Conservation (phyloP, 306 rosid species). For the Datisca glomerata region DNA sequence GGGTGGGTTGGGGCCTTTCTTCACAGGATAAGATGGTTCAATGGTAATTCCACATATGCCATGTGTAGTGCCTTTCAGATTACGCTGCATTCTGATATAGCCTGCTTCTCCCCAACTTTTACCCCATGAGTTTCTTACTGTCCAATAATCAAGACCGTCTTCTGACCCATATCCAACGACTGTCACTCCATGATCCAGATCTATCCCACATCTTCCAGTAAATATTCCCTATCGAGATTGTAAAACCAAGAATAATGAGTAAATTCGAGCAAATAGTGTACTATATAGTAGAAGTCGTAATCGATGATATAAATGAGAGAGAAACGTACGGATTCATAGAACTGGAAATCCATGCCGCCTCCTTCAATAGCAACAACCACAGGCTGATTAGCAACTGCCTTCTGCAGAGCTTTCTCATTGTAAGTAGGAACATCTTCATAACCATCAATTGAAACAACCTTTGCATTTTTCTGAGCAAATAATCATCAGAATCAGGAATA, state of each 20-base stretch:
- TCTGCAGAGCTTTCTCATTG: constrained; percentile 51
- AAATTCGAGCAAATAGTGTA: constrained; percentile 5
- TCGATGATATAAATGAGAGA: constrained; percentile 1
- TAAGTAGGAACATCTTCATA: constrained; percentile 55
- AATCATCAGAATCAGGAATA: constrained; percentile 1
- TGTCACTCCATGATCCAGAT: constrained; percentile 67
- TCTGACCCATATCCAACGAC: constrained; percentile 81
- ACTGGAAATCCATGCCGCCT: constrained; percentile 66
- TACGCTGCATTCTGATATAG: constrained; percentile 73
- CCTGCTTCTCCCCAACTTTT: constrained; percentile 69
- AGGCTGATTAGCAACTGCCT: constrained; percentile 74
- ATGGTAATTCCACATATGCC: constrained; percentile 81
- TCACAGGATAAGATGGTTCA: constrained; percentile 62
- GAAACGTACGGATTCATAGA: constrained; percentile 53
- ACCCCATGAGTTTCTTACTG: constrained; percentile 80
- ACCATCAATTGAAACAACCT: constrained; percentile 49
- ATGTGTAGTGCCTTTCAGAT: constrained; percentile 10
- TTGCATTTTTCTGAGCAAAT: constrained; percentile 60
- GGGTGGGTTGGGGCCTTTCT: constrained; percentile 59
- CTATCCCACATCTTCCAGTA: constrained; percentile 59
- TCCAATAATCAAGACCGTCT: constrained; percentile 71
- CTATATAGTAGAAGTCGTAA: too few species aligned
- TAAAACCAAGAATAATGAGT: neutral
- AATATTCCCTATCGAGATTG: constrained; percentile 52
- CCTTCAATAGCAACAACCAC: constrained; percentile 80